Evolutionary conservation across 495 filamentous ascomycete genomes (phyloP), one percentile per base, ranked within the genome.

Genomic region (Lentithecium fluviatile): DNA sequence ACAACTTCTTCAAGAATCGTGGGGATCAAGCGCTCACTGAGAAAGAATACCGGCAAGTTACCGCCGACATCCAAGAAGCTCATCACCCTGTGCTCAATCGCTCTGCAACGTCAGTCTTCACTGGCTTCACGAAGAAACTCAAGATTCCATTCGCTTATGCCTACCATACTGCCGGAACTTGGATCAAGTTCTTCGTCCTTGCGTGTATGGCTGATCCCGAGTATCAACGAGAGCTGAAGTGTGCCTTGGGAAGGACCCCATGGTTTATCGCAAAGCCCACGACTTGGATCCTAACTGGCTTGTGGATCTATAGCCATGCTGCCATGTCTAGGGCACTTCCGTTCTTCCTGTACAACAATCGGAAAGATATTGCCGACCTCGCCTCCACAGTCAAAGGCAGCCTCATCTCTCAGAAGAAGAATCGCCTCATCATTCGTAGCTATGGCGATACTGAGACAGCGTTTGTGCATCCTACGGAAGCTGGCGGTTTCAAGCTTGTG

Each of bases 191-290:
- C 66, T 64, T 80, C 21, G 71, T 81, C 7, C 73, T 83, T 50
- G 77, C 82, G 21, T 52, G 80, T 17, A 71, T 83, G 24, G 82
- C 82, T 8, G 82, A 85, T 65, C 76, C 79, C 7, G 82, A 85
- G 57, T 83, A 81, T 64, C 82, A 85, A 58, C 70, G 82, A 47
- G 82, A 85, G 50, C 73, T 84, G 49, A 71, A 82, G 12, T 79
- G 79, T 67, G 74, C 79, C 40, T 69, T 78, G n/a, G 60, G 66
- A 36, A 32, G 46, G 4, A 70, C 71, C 23, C 73, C 73, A 6
- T 40, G 61, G 8, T 19, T 76, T 29, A 45, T 80, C 12, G 77
- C 75, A 13, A 74, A 74, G 23, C 76, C 80, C 3, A 55, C 58
- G 11, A 71, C 74, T 0, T 62, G 67, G 29, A 2, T 75, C 17